Conservation (phyloP, 257 asterid species). For the Jaltomata sinuosa region DNA sequence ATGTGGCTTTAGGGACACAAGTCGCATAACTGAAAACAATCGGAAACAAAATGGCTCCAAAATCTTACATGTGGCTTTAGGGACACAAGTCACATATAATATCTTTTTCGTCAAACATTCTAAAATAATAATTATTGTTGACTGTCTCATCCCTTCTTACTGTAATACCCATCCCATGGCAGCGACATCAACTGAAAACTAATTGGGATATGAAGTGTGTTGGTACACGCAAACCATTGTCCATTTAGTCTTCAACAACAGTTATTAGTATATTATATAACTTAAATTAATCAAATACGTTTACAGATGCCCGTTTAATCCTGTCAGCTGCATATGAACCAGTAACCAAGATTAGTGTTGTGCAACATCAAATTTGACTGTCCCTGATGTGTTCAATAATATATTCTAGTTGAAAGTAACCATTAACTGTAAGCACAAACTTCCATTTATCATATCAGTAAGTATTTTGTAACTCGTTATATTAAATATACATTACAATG, state of each 20-base stretch:
- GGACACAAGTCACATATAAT: neutral
- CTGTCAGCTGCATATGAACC: constrained; percentile 46
- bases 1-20: neutral
- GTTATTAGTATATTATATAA: neutral
- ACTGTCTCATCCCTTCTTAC: no score
- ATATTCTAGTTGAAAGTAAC: neutral
- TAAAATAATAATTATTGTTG: neutral
- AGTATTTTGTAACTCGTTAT: neutral
- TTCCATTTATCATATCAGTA: neutral
- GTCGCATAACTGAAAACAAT: neutral
- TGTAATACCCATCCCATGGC: neutral
- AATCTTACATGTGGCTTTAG: neutral
- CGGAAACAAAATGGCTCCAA: neutral
- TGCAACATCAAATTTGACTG: constrained; percentile 6
- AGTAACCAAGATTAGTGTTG: constrained; percentile 50
- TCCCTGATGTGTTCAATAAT: neutral
- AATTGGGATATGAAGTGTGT: neutral
- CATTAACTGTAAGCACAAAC: neutral
- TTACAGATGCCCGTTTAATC: constrained; percentile 30
- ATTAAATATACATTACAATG: neutral
- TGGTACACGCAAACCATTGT: neutral
- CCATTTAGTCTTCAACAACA: neutral
- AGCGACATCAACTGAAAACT: neutral
- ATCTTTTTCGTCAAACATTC: neutral
- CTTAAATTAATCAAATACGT: neutral